Conservation (phyloP, 768 basidiomycete species). For the Tricholoma hemisulphureum region DNA sequence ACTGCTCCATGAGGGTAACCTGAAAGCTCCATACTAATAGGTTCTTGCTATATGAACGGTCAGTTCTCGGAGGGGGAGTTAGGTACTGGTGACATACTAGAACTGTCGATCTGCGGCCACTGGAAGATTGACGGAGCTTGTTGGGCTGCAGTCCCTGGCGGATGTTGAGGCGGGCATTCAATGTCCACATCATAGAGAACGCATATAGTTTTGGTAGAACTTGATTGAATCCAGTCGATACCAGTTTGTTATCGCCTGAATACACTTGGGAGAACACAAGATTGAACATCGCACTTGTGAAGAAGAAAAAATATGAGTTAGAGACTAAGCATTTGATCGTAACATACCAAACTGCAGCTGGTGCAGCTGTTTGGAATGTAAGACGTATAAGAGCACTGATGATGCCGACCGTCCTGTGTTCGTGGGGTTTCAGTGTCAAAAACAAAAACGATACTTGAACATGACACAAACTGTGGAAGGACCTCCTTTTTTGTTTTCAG, state of each 20-base stretch:
- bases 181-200: constrained; percentile 38
- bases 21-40: constrained; percentile 20
- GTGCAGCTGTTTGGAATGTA: constrained; percentile 31
- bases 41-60: not conserved
- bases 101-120: not conserved
- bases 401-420: constrained; percentile 23
- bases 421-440: not conserved
- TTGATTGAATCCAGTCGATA: constrained; percentile 30
- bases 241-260: constrained; percentile 18
- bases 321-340: not conserved
- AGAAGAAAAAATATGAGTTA: not conserved
- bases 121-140: constrained; percentile 8
- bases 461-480: constrained; percentile 24
- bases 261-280: constrained; percentile 34
- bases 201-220: constrained; percentile 34
- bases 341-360: constrained; percentile 33
- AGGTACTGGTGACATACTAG: constrained; percentile 2
- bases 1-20: constrained; percentile 7
- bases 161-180: constrained; percentile 29
- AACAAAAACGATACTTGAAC: not conserved
- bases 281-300: constrained; percentile 32
- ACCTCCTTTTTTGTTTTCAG: constrained; percentile 26
- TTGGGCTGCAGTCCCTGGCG: constrained; percentile 12
- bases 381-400: constrained; percentile 30
- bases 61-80: not conserved